A percentile compares a stretch with the other conserved stretches of the same genome.
Conservation (phyloP, 2,329 filamentous ascomycete genomes). For the Sclerotinia spermophila region DNA sequence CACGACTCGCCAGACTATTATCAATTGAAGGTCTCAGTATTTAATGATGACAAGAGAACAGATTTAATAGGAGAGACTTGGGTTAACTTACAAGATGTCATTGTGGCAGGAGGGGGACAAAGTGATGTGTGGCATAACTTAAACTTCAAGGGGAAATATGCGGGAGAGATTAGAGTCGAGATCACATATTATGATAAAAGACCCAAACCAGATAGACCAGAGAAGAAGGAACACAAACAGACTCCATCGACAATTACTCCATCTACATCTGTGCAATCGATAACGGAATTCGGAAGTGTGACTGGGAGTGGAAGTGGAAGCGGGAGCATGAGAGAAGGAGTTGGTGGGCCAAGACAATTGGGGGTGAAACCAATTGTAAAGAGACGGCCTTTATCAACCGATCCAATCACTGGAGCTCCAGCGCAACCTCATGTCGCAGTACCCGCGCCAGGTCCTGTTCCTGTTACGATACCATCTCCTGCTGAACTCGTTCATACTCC, state of each 20-base stretch:
- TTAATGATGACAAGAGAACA: conserved; percentile 98
- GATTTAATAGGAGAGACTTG: conserved; percentile 94
- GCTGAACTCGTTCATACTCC: conserved; percentile 47
- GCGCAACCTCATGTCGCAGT: conserved; percentile 43
- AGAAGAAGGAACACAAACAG: conserved; percentile 42
- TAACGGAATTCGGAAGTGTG: conserved; percentile 12
- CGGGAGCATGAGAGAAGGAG: conserved; percentile 33
- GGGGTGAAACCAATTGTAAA: conserved; percentile 60
- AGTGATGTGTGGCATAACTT: conserved; percentile 89
- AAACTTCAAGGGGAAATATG: conserved; percentile 88
- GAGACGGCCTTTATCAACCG: conserved; percentile 76
- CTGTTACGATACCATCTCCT: conserved; percentile 43
- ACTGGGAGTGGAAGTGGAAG: conserved; percentile 8
- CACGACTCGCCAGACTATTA: conserved; percentile 97
- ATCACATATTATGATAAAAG: conserved; percentile 93
- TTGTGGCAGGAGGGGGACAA: conserved; percentile 85
- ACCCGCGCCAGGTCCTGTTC: conserved; percentile 39
- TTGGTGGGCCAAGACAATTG: conserved; percentile 45
- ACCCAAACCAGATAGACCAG: conserved; percentile 72
- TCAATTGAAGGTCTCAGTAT: conserved; percentile 90
- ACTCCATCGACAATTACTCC: conserved; percentile 36
- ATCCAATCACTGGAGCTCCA: conserved; percentile 54
- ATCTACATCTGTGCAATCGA: conserved; percentile 33
- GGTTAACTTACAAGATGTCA: conserved; percentile 76
- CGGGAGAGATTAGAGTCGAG: conserved; percentile 90